Base-by-base conservation (phyloP, 1,284 basidiomycete species). In the Kwoniella shivajii region DNA sequence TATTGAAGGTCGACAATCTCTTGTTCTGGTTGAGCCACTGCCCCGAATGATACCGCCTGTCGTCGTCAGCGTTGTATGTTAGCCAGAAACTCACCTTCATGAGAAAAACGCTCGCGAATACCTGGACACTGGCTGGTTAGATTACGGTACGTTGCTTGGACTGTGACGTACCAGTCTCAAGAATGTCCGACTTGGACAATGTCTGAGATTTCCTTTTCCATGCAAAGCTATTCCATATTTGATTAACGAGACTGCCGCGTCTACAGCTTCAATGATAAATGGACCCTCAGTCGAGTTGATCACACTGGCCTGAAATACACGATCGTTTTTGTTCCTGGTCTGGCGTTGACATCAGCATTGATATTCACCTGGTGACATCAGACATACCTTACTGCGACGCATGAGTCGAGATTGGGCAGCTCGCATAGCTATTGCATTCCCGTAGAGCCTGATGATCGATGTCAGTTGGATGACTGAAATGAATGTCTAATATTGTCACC, bases 391-490 rank as follows among this genome's bases (percentile, higher is more conserved):
- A 11, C n/a, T 18, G n/a, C 37, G 49, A 6, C 49, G 18, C 38
- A 51, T 51, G 14, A 45, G 27, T 6, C 51, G 42, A 27, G 41
- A 14, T 29, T 63, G 60, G 0, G 60, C 60, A 1, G 58, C 60
- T 3, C 63, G 56, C 63, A 63, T 60, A 14, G 56, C 58, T 9
- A 62, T 62, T 1, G 63, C 55, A 38, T 65, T 65, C 16, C 55
- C 57, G 27, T 65, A 65, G 18, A 65, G 47, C 13, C 63, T 64
- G 36, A 5, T 13, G 18, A 22, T 10, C 9, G 18, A 36, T 13
- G 18, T 18, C 26, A 4, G 24, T 11, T 24, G 2, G 37, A n/a
- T 26, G 29, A 39, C 33, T 24, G 36, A 20, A 6, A 24, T 20
- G 14, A 22, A 33, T 38, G 4, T 11, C n/a, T 14, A 14, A 27